Evolutionary conservation across 768 basidiomycete genomes (phyloP).

Genomic region (Russula foetens): DNA sequence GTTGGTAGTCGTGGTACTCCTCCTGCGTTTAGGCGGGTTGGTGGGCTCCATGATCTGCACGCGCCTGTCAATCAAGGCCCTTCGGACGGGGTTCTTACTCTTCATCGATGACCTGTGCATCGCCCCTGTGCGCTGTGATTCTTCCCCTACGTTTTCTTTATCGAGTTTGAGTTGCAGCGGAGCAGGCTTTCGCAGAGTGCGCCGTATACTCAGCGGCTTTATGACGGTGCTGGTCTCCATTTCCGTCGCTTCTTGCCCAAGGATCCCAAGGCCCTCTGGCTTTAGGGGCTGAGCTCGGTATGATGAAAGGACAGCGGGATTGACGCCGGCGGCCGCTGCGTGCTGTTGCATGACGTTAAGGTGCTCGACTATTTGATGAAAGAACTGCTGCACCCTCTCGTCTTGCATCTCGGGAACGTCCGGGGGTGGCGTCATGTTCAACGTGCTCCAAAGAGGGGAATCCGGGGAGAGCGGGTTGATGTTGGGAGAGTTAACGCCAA

Average conservation of each 20-base stretch:
- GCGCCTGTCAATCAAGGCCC: constrained; percentile 25
- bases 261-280: constrained; percentile 10
- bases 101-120: constrained; percentile 37
- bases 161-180: constrained; percentile 28
- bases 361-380: constrained; percentile 77
- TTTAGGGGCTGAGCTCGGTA: background rate
- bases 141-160: constrained; percentile 48
- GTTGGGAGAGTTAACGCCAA: constrained; percentile 16
- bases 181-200: constrained; percentile 13
- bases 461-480: constrained; percentile 26
- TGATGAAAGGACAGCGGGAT: constrained; percentile 1
- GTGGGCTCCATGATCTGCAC: constrained; percentile 50
- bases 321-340: constrained; percentile 23
- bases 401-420: constrained; percentile 67
- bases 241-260: background rate
- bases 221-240: constrained; percentile 24
- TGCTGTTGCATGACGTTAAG: constrained; percentile 64
- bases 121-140: background rate
- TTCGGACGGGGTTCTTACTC: constrained; percentile 24
- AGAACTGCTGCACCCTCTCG: constrained; percentile 73
- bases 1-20: constrained; percentile 24
- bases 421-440: constrained; percentile 35
- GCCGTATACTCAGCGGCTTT: constrained; percentile 38
- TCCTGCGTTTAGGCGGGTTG: constrained; percentile 26
- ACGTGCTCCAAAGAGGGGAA: constrained; percentile 27